Evolutionary conservation across 2,329 filamentous ascomycete species (phyloP), one percentile per base, ranked within the genome.

Genomic region (Cladobotryum protrusum): DNA sequence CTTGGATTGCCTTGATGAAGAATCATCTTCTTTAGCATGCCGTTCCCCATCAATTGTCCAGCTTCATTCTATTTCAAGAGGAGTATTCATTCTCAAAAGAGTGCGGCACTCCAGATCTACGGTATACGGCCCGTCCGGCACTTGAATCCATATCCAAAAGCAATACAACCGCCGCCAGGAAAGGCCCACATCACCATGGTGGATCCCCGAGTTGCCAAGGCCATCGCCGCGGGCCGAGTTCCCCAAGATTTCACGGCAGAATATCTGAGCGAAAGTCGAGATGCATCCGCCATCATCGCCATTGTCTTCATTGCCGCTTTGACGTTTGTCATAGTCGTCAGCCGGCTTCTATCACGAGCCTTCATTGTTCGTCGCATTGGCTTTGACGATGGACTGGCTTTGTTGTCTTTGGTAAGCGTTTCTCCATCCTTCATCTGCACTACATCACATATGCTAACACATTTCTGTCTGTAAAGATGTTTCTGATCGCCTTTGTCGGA

Each of bases 401-500:
- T 69, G 9, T 9, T 61, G 35, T 67, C 65, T 34, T 56, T 65
- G 62, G 69, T 71, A 54, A 47, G 68, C 56, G 34, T 29, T 34
- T 15, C 36, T 49, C 13, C 4, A 13, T 36, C 8, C 36, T 8
- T 4, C 4, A 9, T 8, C 13, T 42, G 12, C 6, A 4, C 9
- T 13, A 20, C 17, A 15, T 15, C 15, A 13, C 4, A 33, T 15
- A 34, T 32, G 15, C 48, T 45, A 32, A 29, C 39, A 29, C 24
- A 32, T 3, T 3, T 9, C 6, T 47, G 37, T 37, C 13, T n/a
- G 5, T 7, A 8, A 45, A 70, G 65, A 52, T 65, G 12, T 59
- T 65, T 15, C 65, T 73, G 37, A 68, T 75, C 13, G 56, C 66
- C 18, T 76, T 77, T 41, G 67, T 72, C 19, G 69, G 62, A 4